A percentile compares a stretch with the other conserved stretches of the same genome.
These are phyloP conservation scores for Aureobasidium pullulans DNA, from an alignment of 2,329 filamentous ascomycete species.

Conservation along the genomic window DNA sequence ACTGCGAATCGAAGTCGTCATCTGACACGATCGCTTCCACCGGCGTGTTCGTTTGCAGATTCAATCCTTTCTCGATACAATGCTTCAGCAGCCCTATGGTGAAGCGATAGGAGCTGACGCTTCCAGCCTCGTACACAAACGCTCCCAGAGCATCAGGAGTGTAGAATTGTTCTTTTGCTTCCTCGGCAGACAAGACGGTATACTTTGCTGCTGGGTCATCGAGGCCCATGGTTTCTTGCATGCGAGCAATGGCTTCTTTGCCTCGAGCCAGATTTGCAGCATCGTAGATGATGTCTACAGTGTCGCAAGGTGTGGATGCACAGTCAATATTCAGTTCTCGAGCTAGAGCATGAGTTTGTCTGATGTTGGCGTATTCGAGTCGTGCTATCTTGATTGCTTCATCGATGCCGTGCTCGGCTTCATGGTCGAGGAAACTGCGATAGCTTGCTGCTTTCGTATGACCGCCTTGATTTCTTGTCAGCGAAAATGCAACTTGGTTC, in stretches of 20 bases:
- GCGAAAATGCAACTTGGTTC: too few relatives aligned
- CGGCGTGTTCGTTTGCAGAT: conserved; percentile 48
- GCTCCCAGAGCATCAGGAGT: conserved; percentile 35
- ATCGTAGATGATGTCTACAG: conserved; percentile 54
- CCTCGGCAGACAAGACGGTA: conserved; percentile 35
- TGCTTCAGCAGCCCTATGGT: conserved; percentile 40
- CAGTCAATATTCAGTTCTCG: conserved; percentile 40
- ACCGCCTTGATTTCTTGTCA: conserved; percentile 24
- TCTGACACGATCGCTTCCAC: conserved; percentile 21
- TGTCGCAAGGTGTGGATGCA: conserved; percentile 46
- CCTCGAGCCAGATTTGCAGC: conserved; percentile 34
- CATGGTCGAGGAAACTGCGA: conserved; percentile 45
- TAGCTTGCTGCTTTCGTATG: conserved; percentile 46
- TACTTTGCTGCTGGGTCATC: conserved; percentile 40
- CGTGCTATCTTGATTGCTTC: conserved; percentile 40
- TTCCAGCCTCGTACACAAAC: conserved; percentile 41
- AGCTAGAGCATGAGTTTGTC: conserved; percentile 49
- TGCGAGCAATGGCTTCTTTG: conserved; percentile 34
- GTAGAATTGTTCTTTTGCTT: conserved; percentile 36
- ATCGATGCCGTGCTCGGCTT: conserved; percentile 37
- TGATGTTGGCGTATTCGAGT: conserved; percentile 39
- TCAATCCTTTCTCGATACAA: conserved; percentile 37
- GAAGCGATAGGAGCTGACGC: conserved; percentile 35
- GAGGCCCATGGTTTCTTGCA: conserved; percentile 39
- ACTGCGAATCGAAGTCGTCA: conserved; percentile 5